Percentiles rank a stretch among this genome's conserved stretches.
Evolutionary conservation across 805 yeast species (phyloP).

Genomic region (Saccharomycopsis amapae): DNA sequence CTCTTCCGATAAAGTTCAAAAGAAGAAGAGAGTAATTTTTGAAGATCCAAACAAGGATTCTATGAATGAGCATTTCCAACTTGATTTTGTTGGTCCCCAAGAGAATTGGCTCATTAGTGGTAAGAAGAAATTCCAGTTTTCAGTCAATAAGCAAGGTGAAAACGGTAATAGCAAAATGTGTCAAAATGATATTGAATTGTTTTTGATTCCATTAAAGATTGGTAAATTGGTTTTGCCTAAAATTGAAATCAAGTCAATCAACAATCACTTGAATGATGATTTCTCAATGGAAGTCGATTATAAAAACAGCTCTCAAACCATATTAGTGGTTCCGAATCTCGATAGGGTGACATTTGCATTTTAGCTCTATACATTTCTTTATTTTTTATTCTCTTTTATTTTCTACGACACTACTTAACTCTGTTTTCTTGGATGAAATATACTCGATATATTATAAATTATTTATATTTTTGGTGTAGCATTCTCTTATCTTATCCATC

Average conservation of each 20-base stretch:
- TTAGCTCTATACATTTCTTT: slow-evolving; percentile 25
- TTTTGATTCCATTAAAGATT: slow-evolving; percentile 64
- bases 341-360: slow-evolving; percentile 57
- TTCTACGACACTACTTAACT: too few species aligned
- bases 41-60: slow-evolving; percentile 19
- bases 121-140: slow-evolving; percentile 45
- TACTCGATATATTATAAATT: background rate
- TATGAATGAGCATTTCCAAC: slow-evolving; percentile 33
- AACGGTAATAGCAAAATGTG: slow-evolving; percentile 10
- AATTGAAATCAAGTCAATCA: slow-evolving; percentile 36
- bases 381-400: too few species aligned
- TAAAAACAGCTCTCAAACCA: slow-evolving; percentile 59
- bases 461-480: too few species aligned
- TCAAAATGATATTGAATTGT: slow-evolving; percentile 31
- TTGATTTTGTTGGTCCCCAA: slow-evolving; percentile 39
- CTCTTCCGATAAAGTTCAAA: background rate
- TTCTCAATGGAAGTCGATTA: slow-evolving; percentile 52
- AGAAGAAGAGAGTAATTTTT: slow-evolving; percentile 22
- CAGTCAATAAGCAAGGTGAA: slow-evolving; percentile 27
- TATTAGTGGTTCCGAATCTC: slow-evolving; percentile 64
- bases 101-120: slow-evolving; percentile 86
- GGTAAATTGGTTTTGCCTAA: slow-evolving; percentile 69
- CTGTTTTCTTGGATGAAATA: too few species aligned
- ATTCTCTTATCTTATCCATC: background rate
- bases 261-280: slow-evolving; percentile 29